A percentile compares a stretch with the other conserved stretches of the same genome.
These are phyloP conservation scores for Immersiella caudata DNA, from an alignment of 495 filamentous ascomycete genomes.

Conservation along the genomic window DNA sequence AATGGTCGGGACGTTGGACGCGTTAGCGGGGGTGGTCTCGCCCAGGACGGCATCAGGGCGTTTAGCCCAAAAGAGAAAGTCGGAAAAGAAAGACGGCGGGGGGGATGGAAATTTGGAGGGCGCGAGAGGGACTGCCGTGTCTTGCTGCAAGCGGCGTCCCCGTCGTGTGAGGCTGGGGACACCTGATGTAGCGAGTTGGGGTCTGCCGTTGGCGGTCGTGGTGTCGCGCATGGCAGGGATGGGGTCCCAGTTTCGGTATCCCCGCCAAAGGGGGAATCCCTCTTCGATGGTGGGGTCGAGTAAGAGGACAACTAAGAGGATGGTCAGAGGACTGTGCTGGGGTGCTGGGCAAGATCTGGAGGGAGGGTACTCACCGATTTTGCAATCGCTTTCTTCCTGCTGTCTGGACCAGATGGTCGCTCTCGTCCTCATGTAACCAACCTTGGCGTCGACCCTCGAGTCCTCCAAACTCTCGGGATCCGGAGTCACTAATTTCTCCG, in stretches of 20 bases:
- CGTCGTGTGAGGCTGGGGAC: neutral
- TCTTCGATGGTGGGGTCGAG: slow-evolving; percentile 5
- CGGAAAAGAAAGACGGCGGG: neutral
- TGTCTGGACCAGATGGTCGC: neutral
- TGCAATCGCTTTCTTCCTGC: neutral
- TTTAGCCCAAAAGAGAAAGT: neutral
- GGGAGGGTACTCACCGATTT: neutral
- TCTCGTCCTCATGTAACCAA: neutral
- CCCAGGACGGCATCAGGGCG: neutral
- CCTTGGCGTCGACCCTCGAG: neutral
- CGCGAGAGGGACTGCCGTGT: neutral
- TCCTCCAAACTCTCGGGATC: neutral
- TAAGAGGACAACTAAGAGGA: neutral
- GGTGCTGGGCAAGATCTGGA: neutral
- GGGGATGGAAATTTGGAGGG: neutral
- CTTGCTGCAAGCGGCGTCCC: neutral
- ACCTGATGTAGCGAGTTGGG: neutral
- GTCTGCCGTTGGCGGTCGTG: neutral
- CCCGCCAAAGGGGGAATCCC: neutral
- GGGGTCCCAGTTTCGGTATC: slow-evolving; percentile 1
- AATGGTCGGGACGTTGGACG: neutral
- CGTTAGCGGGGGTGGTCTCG: neutral
- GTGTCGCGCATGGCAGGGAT: neutral
- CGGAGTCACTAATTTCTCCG: neutral
- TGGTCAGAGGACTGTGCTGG: neutral